Base-by-base conservation (phyloP, 1,139 yeast species). In the Scheffersomyces illinoinensis region DNA sequence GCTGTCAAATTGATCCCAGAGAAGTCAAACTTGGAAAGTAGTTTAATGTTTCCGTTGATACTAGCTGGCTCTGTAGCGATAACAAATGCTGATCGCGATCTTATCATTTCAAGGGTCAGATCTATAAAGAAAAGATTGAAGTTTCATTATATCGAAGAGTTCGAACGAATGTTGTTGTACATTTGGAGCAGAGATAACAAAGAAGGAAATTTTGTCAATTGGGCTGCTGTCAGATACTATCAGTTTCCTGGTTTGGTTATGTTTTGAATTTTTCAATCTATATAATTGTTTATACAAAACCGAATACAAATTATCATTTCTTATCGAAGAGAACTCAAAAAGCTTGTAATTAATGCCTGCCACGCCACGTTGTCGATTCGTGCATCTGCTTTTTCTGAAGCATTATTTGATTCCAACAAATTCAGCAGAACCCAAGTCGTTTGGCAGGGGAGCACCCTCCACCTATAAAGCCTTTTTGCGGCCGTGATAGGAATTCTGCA, bases 401-500 rank as follows among this genome's bases (percentile, higher is more conserved):
- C 84, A 64, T 87, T 91, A 63, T 62, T 80, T 76, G 61, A 77
- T 78, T 62, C 85, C 81, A 7, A 84, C 76, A 52, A 76, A 71
- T 62, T 85, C 85, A 47, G 93, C 95, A 24, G 84, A 83, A 57
- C 96, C 96, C 64, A 90, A 79, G 73, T 89, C 93, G 64, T 81
- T 81, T 58, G 86, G 85, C 51, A 77, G 79, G 39, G 85, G 85
- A 57, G 84, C 90, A 33, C 92, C 93, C 72, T 90, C 21, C 21
- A 21, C 4, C 4, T 21, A 4, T 21, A 21, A 7, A 12, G 17
- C 6, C 43, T 10, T 33, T 33, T 33, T 33, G 43, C 17, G 12
- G 43, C 17, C 43, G 43, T 4, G 17, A 3, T 33, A 33, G 12
- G 4, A 14, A 12, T 33, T 10, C 43, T 12, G 43, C 43, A 24